Percentiles rank a stretch among this genome's conserved stretches.
Conservation (phyloP, 352 stramenopile genomes). For the Globisporangium camurandrum region DNA sequence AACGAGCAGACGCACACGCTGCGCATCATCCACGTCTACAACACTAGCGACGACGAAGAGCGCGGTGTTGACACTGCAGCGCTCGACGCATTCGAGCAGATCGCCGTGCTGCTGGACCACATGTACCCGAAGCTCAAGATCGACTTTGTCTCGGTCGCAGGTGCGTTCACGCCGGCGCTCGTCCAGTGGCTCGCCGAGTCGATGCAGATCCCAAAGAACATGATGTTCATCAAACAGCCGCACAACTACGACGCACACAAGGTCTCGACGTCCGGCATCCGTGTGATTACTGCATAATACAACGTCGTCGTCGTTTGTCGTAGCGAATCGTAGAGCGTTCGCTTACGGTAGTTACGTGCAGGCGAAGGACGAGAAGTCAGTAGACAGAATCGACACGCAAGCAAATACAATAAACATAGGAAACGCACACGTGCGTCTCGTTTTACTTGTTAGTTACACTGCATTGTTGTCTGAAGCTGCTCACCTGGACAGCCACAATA, state of each 20-base stretch:
- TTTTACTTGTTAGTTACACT: too few species aligned
- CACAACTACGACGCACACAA: constrained; percentile 69
- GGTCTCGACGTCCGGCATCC: constrained; percentile 64
- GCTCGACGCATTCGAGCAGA: constrained; percentile 25
- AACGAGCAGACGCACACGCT: constrained; percentile 91
- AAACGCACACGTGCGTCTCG: too few species aligned
- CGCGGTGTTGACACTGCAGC: constrained; percentile 2
- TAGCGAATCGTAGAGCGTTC: too few species aligned
- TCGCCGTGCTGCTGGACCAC: constrained; percentile 77
- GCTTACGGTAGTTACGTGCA: too few species aligned
- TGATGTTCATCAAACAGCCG: constrained; percentile 89
- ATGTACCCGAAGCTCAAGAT: constrained; percentile 90
- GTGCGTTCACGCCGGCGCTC: constrained; percentile 58
- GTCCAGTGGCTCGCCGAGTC: constrained; percentile 76
- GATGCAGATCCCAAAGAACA: constrained; percentile 72
- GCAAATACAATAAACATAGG: too few species aligned
- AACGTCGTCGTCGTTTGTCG: too few species aligned
- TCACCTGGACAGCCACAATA: too few species aligned
- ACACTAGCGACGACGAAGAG: constrained; percentile 20
- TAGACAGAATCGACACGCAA: too few species aligned
- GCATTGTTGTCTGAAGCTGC: too few species aligned
- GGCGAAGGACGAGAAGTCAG: too few species aligned
- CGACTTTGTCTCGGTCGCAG: constrained; percentile 75
- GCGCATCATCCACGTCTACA: constrained; percentile 88
- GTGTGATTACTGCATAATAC: constrained; percentile 67